Evolutionary conservation across 345 rosid genomes (phyloP).

Genomic region (Boechera divaricarpa): DNA sequence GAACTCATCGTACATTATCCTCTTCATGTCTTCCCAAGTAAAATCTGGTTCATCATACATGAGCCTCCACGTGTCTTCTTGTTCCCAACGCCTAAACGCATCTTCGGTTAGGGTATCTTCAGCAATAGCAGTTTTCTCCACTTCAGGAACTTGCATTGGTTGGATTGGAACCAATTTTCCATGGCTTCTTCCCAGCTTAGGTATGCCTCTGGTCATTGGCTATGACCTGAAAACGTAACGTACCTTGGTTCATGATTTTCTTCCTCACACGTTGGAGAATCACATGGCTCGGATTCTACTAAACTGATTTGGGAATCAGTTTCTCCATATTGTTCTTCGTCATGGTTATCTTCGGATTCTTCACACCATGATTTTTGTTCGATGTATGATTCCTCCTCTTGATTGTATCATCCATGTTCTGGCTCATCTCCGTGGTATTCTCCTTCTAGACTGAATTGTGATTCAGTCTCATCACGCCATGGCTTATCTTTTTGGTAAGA

Average conservation of each 20-base stretch:
- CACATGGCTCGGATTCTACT: background rate
- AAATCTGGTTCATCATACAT: background rate
- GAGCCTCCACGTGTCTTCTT: background rate
- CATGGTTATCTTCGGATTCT: too few relatives aligned
- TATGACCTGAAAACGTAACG: background rate
- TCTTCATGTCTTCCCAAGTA: background rate
- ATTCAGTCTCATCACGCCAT: too few relatives aligned
- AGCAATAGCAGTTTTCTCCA: background rate
- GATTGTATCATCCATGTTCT: too few relatives aligned
- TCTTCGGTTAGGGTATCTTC: background rate
- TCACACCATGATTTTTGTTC: too few relatives aligned
- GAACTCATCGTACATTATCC: background rate
- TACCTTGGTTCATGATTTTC: too few relatives aligned
- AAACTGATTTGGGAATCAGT: too few relatives aligned
- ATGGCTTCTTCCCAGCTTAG: background rate
- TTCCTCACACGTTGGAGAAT: background rate
- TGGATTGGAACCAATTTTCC: too few relatives aligned
- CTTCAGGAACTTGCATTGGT: background rate
- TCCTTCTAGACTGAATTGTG: too few relatives aligned
- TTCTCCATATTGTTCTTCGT: too few relatives aligned
- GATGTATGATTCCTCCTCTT: too few relatives aligned
- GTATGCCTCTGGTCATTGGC: background rate
- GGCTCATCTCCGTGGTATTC: too few relatives aligned
- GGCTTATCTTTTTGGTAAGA: too few relatives aligned
- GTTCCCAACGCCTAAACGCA: background rate